Evolutionary conservation across 352 stramenopile species (phyloP).

Genomic region (Pythium aquatile): DNA sequence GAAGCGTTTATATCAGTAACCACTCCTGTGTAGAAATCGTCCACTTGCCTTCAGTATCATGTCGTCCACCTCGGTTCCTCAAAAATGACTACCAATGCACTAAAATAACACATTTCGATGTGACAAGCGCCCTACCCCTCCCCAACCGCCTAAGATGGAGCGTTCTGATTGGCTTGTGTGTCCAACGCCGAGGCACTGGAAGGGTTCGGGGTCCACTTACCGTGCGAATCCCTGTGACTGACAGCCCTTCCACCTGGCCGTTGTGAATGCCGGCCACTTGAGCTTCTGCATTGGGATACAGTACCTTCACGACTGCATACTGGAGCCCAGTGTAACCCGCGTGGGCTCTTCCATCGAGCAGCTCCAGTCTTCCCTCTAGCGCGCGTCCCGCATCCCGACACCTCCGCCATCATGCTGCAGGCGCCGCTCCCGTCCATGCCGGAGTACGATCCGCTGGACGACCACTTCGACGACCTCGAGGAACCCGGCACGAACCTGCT

Average conservation of each 20-base stretch:
- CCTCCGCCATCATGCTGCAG: conserved; percentile 40
- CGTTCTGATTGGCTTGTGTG: conserved; percentile 27
- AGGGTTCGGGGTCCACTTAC: conserved; percentile 9
- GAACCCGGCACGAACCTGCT: conserved; percentile 64
- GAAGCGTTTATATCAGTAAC: background rate
- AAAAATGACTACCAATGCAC: background rate
- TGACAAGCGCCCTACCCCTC: conserved; percentile 11
- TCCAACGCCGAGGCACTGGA: conserved; percentile 15
- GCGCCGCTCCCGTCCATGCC: conserved; percentile 47
- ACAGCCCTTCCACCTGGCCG: background rate
- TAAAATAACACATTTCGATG: background rate
- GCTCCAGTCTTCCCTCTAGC: conserved; percentile 2
- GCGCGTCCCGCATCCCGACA: background rate
- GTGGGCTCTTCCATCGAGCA: background rate
- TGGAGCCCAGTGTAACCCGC: background rate
- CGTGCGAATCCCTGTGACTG: conserved; percentile 4
- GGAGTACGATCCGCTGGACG: conserved; percentile 71
- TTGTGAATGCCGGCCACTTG: background rate
- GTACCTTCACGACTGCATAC: background rate
- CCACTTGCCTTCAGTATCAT: background rate
- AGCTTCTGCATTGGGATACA: background rate
- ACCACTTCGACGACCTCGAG: conserved; percentile 70
- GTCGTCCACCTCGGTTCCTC: no score
- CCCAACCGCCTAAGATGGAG: background rate
- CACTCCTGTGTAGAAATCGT: background rate